phyloP scores from a whole-genome alignment of 1,284 basidiomycete genomes.

The Cystobasidiaceae sp. region DNA sequence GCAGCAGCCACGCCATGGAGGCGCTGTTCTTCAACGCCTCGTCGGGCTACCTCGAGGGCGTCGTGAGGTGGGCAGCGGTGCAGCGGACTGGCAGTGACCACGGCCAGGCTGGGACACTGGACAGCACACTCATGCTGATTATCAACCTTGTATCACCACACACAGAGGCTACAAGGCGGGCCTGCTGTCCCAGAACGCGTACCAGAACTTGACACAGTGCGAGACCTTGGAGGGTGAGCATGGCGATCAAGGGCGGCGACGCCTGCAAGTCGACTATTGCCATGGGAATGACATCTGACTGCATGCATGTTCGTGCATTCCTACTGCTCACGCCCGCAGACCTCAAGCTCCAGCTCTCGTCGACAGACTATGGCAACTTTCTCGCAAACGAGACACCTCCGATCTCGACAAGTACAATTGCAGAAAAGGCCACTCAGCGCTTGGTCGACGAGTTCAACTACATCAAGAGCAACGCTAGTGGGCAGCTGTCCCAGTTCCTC shows the following conservation, averaged over 20 bases:
- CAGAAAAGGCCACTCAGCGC: conserved; percentile 89
- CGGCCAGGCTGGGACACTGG: background rate
- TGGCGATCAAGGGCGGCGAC: too few species aligned
- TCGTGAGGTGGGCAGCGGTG: conserved; percentile 26
- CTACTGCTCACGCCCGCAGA: too few species aligned
- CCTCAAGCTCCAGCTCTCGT: conserved; percentile 81
- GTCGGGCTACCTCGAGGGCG: conserved; percentile 64
- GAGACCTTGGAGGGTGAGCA: conserved; percentile 87
- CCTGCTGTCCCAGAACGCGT: conserved; percentile 80
- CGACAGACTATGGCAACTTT: conserved; percentile 98
- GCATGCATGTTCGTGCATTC: too few species aligned
- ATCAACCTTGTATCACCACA: background rate
- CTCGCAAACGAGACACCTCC: conserved; percentile 95
- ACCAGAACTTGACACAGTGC: conserved; percentile 92
- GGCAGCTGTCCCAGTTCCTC: conserved; percentile 85
- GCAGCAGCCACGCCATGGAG: conserved; percentile 57
- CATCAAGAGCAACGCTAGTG: conserved; percentile 81
- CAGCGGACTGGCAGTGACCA: background rate
- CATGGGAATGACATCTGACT: too few species aligned
- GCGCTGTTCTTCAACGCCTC: conserved; percentile 80
- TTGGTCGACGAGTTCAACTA: conserved; percentile 98
- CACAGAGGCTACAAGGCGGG: conserved; percentile 78
- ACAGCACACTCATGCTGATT: background rate
- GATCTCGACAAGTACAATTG: conserved; percentile 87
- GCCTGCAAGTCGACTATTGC: too few species aligned